Percentiles rank a stretch among this genome's conserved stretches.
Conservation (phyloP, 352 stramenopile genomes). For the Phytophthora crassamura region DNA sequence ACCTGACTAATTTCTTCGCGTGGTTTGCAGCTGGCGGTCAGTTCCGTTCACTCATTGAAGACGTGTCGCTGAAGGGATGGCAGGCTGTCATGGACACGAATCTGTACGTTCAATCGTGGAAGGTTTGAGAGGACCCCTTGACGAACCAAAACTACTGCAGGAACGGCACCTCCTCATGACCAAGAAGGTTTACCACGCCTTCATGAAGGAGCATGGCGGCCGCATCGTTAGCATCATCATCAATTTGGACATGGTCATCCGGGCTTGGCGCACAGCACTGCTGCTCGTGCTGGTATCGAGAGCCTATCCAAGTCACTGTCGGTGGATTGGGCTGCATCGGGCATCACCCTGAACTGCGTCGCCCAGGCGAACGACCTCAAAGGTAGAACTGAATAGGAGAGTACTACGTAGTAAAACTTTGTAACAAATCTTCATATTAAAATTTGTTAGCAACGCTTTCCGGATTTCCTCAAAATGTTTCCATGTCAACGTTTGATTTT, state of each 20-base stretch:
- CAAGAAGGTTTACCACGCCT: no score
- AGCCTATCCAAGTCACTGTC: constrained; percentile 94
- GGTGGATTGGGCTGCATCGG: constrained; percentile 92
- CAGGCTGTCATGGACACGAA: constrained; percentile 93
- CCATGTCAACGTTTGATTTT: no score
- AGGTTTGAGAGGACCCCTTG: not conserved
- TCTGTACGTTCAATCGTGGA: constrained; percentile 46
- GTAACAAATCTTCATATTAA: no score
- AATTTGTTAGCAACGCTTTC: no score
- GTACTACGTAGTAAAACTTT: no score
- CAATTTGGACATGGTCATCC: no score
- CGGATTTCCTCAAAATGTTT: no score
- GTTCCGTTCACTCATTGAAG: constrained; percentile 87
- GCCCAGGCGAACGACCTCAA: no score
- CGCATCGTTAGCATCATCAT: no score
- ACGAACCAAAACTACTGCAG: constrained; percentile 23
- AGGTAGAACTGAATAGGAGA: no score
- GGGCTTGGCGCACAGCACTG: constrained; percentile 85
- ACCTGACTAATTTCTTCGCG: no score
- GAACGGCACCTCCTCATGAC: constrained; percentile 89
- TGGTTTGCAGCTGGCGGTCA: constrained; percentile 80
- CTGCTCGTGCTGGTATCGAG: constrained; percentile 89
- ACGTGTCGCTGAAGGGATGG: constrained; percentile 91
- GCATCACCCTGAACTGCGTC: constrained; percentile 93
- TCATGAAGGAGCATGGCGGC: no score